Conservation (phyloP, 768 basidiomycete genomes). For the Termitomyces sp. region DNA sequence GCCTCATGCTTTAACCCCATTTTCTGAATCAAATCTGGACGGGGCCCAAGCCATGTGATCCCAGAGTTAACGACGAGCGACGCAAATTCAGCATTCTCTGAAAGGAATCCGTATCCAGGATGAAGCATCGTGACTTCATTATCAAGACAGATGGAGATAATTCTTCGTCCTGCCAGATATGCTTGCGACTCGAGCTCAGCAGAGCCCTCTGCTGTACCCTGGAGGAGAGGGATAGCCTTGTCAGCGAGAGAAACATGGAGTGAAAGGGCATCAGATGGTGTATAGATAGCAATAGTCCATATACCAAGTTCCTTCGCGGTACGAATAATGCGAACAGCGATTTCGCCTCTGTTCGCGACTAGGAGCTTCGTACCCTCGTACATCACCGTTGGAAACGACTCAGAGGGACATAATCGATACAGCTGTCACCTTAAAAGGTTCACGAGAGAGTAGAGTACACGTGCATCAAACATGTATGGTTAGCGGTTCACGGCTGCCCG, state of each 20-base stretch:
- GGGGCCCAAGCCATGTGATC: conserved; percentile 58
- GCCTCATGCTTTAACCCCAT: conserved; percentile 70
- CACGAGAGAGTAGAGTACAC: too few species aligned
- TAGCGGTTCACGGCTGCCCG: too few species aligned
- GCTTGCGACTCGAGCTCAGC: conserved; percentile 36
- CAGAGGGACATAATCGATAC: too few species aligned
- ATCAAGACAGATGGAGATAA: conserved; percentile 41
- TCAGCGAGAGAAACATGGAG: conserved; percentile 58
- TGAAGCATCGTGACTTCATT: conserved; percentile 50
- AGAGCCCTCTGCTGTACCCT: background rate
- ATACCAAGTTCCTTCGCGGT: conserved; percentile 53
- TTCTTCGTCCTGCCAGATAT: conserved; percentile 36
- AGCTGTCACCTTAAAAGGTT: too few species aligned
- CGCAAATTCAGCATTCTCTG: conserved; percentile 61
- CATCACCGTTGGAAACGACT: background rate
- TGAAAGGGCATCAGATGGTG: conserved; percentile 52
- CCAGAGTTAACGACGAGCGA: conserved; percentile 41
- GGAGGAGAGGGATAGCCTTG: conserved; percentile 39
- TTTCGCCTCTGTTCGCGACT: conserved; percentile 72
- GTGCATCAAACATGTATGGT: too few species aligned
- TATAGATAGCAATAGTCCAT: conserved; percentile 56
- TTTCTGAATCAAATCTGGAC: conserved; percentile 39
- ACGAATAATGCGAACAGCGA: conserved; percentile 60
- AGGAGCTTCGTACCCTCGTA: conserved; percentile 47
- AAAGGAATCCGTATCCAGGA: conserved; percentile 65